Base-by-base conservation (phyloP, 768 basidiomycete species). In the Lentinula sp. region DNA sequence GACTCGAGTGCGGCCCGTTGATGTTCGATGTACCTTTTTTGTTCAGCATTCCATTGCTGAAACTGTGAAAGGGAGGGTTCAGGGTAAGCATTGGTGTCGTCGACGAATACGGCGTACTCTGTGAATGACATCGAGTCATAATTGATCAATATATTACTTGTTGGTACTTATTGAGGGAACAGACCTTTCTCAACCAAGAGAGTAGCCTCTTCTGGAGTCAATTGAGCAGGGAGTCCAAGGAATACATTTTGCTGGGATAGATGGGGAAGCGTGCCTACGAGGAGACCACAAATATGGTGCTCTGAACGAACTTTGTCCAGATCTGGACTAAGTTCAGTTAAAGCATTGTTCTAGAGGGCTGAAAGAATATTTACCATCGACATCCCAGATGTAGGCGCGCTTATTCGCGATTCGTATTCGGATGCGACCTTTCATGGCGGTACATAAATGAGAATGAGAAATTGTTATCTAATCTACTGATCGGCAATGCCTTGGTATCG, bases 211-310 rank as follows among this genome's bases (percentile, higher is more conserved):
- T 99, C 97, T 0, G 93, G 92, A 74, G 92, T 84, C 1, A 98
- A 77, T 7, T 91, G 76, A 5, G 97, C 77, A 1, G 97, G 97
- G n/a, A 94, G 75, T 6, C 97, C 97, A 37, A 99, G 79, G 70
- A 99, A 99, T 2, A 90, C 84, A 76, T 99, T 99, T 74, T 99
- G 97, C 67, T 98, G 95, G 1, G 94, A 87, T 1, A 98, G 80
- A 69, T 95, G 93, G 2, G 97, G 95, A 13, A 99, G 83, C 1
- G 97, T 98, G 0, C 97, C 97, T 0, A 85, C 81, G 48, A 98
- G 74, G 48, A 93, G 78, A 39, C 96, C 95, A 67, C 91, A 94
- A 51, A 98, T 81, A 60, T 79, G 86, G 72, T 97, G 87, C 65
- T 86, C 75, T 34, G 89, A 84, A 40, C 97, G 91, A 9, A 99